Evolutionary conservation across 805 yeast species (phyloP).

Genomic region (Sporopachydermia quercuum): DNA sequence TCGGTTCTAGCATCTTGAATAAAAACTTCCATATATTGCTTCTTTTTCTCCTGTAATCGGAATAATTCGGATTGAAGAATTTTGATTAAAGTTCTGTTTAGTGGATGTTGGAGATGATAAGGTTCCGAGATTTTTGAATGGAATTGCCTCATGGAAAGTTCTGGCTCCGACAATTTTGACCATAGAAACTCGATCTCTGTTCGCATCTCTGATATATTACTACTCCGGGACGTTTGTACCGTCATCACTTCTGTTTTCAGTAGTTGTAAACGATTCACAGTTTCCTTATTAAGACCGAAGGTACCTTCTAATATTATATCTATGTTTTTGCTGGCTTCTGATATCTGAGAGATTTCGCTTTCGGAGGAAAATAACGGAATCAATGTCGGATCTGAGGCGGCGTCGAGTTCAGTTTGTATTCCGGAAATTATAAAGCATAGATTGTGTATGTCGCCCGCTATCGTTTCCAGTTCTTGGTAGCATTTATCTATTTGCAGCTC

Average conservation of each 20-base stretch:
- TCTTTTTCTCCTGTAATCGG: slow-evolving; percentile 44
- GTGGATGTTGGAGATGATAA: slow-evolving; percentile 4
- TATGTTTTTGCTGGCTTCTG: not conserved
- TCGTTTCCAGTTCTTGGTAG: not conserved
- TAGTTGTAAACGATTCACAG: not conserved
- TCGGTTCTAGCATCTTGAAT: slow-evolving; percentile 45
- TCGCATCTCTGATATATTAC: not conserved
- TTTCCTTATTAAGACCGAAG: not conserved
- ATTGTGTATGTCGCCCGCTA: not conserved
- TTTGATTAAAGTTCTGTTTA: slow-evolving; percentile 32
- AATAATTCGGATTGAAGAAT: slow-evolving; percentile 41
- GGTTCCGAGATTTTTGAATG: not conserved
- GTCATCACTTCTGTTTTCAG: not conserved
- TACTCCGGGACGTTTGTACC: not conserved
- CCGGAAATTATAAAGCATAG: not conserved
- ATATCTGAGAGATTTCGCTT: not conserved
- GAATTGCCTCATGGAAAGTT: not conserved
- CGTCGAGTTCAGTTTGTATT: not conserved
- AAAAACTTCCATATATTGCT: slow-evolving; percentile 50
- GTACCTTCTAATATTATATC: not conserved
- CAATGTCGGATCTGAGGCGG: not conserved
- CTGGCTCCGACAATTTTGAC: not conserved
- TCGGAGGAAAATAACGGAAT: not conserved
- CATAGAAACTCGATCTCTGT: not conserved
- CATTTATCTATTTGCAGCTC: not conserved